phyloP scores from a whole-genome alignment of 169 alveolate species.

The Cryptosporidium sp. region DNA sequence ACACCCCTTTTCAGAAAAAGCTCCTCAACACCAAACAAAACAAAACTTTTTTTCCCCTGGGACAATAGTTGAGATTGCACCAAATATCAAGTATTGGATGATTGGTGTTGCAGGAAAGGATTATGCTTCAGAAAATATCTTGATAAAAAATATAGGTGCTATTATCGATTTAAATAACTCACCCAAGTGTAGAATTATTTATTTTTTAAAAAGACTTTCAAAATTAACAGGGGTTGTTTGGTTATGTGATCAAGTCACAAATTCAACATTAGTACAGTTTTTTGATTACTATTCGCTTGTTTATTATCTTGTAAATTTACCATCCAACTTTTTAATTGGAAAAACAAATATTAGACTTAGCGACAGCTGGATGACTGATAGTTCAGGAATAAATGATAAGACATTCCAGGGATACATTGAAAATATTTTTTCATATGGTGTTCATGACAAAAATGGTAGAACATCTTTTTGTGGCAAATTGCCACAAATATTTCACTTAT shows the following conservation, averaged over 20 bases:
- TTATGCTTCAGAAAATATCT: neutral
- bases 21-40: neutral
- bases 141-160: neutral
- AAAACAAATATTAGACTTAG: neutral
- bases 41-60: slow-evolving; percentile 16
- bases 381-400: neutral
- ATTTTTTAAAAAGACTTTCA: slow-evolving; percentile 20
- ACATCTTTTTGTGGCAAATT: neutral
- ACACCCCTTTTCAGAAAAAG: neutral
- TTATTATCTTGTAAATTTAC: slow-evolving; percentile 33
- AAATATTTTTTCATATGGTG: neutral
- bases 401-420: slow-evolving; percentile 34
- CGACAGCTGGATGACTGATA: neutral
- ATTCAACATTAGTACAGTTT: slow-evolving; percentile 45
- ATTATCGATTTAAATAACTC: neutral
- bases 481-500: neutral
- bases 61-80: slow-evolving; percentile 12
- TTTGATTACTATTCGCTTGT: slow-evolving; percentile 23
- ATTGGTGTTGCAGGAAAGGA: neutral
- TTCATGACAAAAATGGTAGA: neutral
- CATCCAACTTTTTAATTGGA: slow-evolving; percentile 9
- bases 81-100: slow-evolving; percentile 28
- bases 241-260: slow-evolving; percentile 18
- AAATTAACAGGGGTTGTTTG: slow-evolving; percentile 33
- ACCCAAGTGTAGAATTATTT: slow-evolving; percentile 1